Percentiles rank a stretch among this genome's conserved stretches.
Conservation (phyloP, 2,329 filamentous ascomycete species). For the Neoscytalidium dimidiatum region DNA sequence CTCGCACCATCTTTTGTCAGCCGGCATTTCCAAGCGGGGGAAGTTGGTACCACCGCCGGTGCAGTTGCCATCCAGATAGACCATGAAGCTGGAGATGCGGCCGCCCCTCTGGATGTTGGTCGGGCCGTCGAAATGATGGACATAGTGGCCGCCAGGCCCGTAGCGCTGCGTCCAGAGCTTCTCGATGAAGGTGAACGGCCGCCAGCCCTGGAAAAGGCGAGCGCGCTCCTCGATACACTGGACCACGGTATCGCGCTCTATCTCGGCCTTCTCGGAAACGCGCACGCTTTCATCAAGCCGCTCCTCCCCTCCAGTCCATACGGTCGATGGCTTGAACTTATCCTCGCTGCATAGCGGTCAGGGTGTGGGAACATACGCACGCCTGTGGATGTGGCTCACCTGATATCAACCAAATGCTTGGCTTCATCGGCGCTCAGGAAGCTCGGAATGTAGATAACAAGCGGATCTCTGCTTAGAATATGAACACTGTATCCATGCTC, state of each 20-base stretch:
- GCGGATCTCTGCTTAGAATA: constrained; percentile 54
- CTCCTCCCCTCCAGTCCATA: constrained; percentile 53
- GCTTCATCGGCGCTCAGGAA: constrained; percentile 54
- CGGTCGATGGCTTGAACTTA: constrained; percentile 56
- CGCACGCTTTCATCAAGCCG: constrained; percentile 52
- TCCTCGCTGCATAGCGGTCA: constrained; percentile 37
- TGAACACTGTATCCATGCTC: constrained; percentile 45
- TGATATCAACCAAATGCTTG: constrained; percentile 53
- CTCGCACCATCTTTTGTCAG: constrained; percentile 54
- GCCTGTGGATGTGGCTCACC: constrained; percentile 40
- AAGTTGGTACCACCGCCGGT: constrained; percentile 64
- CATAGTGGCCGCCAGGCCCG: constrained; percentile 59
- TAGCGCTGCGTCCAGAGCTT: constrained; percentile 63
- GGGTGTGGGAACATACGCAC: not conserved
- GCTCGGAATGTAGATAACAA: constrained; percentile 61
- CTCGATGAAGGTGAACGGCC: constrained; percentile 59
- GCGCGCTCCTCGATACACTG: constrained; percentile 62
- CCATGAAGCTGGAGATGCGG: constrained; percentile 62
- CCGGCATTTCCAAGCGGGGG: constrained; percentile 51
- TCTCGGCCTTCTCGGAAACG: constrained; percentile 53
- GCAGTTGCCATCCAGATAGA: constrained; percentile 56
- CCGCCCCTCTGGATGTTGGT: constrained; percentile 8
- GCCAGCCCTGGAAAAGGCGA: constrained; percentile 62
- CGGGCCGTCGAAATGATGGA: constrained; percentile 56
- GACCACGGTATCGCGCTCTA: constrained; percentile 47